Evolutionary conservation across 495 filamentous ascomycete species (phyloP), one percentile per base, ranked within the genome.

Genomic region (Xylaria grammica): DNA sequence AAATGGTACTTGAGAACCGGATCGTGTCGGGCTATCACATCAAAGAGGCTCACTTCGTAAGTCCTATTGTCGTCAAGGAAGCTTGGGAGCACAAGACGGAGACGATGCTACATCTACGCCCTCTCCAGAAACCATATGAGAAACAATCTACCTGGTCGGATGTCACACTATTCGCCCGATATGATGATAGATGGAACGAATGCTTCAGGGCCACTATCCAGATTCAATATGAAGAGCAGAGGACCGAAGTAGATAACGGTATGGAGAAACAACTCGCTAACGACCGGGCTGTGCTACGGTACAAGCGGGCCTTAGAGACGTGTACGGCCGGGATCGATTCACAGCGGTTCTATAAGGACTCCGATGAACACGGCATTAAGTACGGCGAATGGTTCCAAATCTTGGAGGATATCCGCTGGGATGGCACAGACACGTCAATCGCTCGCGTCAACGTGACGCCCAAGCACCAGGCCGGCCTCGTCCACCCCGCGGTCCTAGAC

Each of bases 401-500:
- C 2, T 38, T 75, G 5, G 62, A 69, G 27, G 67, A 75, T 29
- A 67, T 76, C 26, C 62, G 44, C 10, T 76, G 71, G 69, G 71
- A 76, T 27, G 65, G 64, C 17, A 65, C 51, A n/a, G n/a, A 50
- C 7, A 44, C 48, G 10, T 19, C 70, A 0, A 57, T 72, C 13
- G 72, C 63, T 32, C 58, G 65, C 26, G 66, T 75, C 38, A 65
- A 72, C 45, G 49, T 69, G 20, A 20, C 61, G 9, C n/a, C 50
- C 24, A 59, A 66, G 20, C 62, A 70, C 55, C 62, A 70, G 56
- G 68, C 72, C 2, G 60, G 71, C 19, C 63, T 75, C 48, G 72
- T 82, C 34, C 80, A 81, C 42, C 80, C 80, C 3, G 67, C 69
- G 0, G 61, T 77, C 29, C 68, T 83, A 1, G 80, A 82, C 66